These are phyloP conservation scores for Candida palmyrensis DNA, from an alignment of 805 yeast species.

Conservation along the genomic window DNA sequence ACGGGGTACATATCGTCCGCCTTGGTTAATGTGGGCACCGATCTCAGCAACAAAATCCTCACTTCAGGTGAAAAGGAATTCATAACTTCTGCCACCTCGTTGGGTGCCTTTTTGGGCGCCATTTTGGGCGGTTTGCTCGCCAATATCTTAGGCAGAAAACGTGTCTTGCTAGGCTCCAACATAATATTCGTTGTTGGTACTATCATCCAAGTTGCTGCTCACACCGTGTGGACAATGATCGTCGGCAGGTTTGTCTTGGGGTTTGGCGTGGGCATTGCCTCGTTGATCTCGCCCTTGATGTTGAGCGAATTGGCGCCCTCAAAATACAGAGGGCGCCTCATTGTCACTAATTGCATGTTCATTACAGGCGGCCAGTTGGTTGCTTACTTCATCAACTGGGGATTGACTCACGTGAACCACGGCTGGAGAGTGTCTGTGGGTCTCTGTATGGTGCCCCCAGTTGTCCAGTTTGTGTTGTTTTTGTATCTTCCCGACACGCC, in stretches of 20 bases:
- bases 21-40: conserved; percentile 77
- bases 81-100: conserved; percentile 90
- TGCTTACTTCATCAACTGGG: conserved; percentile 93
- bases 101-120: conserved; percentile 86
- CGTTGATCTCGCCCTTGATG: conserved; percentile 90
- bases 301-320: conserved; percentile 91
- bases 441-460: conserved; percentile 82
- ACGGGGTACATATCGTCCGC: conserved; percentile 97
- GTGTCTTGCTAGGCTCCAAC: conserved; percentile 79
- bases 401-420: conserved; percentile 60
- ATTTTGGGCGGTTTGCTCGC: conserved; percentile 76
- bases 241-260: conserved; percentile 92
- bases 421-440: conserved; percentile 97
- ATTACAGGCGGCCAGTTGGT: conserved; percentile 93
- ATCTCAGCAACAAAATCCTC: conserved; percentile 52
- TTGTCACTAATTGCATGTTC: conserved; percentile 81
- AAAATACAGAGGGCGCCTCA: conserved; percentile 84
- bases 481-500: conserved; percentile 94
- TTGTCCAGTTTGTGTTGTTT: conserved; percentile 68
- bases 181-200: conserved; percentile 81
- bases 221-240: conserved; percentile 85
- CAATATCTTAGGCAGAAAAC: conserved; percentile 79
- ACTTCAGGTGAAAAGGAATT: conserved; percentile 80
- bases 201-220: conserved; percentile 74
- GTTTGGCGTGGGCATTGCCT: conserved; percentile 93